Percentiles rank a stretch among this genome's conserved stretches.
Evolutionary conservation across 768 basidiomycete species (phyloP).

Genomic region (Lentinus tigrinus): DNA sequence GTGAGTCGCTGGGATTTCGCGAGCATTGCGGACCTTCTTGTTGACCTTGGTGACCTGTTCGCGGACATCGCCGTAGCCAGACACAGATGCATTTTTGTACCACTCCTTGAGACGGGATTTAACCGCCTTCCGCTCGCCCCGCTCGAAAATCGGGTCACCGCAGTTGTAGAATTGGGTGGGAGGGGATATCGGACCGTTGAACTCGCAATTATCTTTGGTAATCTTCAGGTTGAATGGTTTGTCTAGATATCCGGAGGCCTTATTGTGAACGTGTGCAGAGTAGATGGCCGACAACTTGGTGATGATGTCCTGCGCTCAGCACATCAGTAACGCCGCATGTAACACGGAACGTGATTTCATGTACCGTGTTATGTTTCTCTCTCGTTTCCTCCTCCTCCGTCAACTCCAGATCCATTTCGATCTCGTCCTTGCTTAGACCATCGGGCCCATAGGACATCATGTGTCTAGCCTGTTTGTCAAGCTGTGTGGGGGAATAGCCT

Average conservation of each 20-base stretch:
- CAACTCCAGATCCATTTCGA: not conserved
- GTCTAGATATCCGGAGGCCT: not conserved
- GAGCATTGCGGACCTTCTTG: slow-evolving; percentile 25
- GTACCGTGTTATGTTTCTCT: not conserved
- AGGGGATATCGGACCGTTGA: not conserved
- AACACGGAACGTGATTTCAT: not conserved
- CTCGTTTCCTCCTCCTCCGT: not conserved
- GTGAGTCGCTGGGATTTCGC: slow-evolving; percentile 25
- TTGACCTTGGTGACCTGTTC: slow-evolving; percentile 25
- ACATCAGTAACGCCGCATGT: too few species aligned
- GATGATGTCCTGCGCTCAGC: not conserved
- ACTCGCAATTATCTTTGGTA: not conserved
- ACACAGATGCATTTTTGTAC: slow-evolving; percentile 18
- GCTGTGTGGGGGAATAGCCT: not conserved
- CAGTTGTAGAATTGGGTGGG: too few species aligned
- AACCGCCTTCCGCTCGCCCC: too few species aligned
- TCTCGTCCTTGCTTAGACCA: not conserved
- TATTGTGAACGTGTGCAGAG: not conserved
- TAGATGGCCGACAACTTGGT: not conserved
- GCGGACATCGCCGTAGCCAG: slow-evolving; percentile 28
- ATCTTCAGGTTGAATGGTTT: not conserved
- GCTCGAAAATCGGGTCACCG: too few species aligned
- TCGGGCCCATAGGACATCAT: not conserved
- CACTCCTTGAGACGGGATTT: slow-evolving; percentile 3
- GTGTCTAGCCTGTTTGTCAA: not conserved